Conservation (phyloP, 495 filamentous ascomycete genomes). For the Aspergillus affinis region DNA sequence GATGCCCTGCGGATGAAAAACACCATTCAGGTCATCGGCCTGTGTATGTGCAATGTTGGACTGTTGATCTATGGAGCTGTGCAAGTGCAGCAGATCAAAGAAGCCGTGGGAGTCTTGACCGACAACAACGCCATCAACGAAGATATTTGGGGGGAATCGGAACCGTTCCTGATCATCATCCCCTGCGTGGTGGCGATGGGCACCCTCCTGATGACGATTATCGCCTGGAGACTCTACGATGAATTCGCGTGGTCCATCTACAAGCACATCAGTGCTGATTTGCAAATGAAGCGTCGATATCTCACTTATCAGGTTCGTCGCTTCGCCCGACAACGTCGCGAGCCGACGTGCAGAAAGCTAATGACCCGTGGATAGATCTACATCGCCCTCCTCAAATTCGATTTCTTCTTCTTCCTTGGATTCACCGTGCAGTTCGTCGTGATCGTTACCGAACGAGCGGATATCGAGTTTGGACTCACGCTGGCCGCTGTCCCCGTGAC, state of each 20-base stretch:
- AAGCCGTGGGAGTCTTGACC: constrained; percentile 58
- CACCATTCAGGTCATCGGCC: constrained; percentile 96
- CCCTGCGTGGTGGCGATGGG: constrained; percentile 79
- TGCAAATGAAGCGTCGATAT: constrained; percentile 95
- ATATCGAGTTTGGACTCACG: constrained; percentile 81
- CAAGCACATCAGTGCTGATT: constrained; percentile 97
- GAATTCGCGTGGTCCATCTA: constrained; percentile 99
- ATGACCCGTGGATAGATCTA: constrained; percentile 70
- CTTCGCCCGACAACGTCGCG: neutral
- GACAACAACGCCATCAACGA: constrained; percentile 32
- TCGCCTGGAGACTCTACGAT: constrained; percentile 94
- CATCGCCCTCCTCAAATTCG: constrained; percentile 95
- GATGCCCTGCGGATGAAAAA: constrained; percentile 94
- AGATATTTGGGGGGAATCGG: constrained; percentile 62
- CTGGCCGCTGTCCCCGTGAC: constrained; percentile 88
- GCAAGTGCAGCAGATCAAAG: constrained; percentile 82
- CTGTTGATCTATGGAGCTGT: constrained; percentile 90
- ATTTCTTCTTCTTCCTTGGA: constrained; percentile 99
- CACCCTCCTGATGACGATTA: constrained; percentile 66
- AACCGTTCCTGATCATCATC: constrained; percentile 79
- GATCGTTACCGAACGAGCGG: constrained; percentile 68
- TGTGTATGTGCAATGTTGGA: constrained; percentile 88
- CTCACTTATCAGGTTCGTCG: constrained; percentile 85
- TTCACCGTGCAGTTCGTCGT: constrained; percentile 98
- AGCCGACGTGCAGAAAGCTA: neutral